Conservation (phyloP, 2,329 filamentous ascomycete species). For the Claviceps sp. region DNA sequence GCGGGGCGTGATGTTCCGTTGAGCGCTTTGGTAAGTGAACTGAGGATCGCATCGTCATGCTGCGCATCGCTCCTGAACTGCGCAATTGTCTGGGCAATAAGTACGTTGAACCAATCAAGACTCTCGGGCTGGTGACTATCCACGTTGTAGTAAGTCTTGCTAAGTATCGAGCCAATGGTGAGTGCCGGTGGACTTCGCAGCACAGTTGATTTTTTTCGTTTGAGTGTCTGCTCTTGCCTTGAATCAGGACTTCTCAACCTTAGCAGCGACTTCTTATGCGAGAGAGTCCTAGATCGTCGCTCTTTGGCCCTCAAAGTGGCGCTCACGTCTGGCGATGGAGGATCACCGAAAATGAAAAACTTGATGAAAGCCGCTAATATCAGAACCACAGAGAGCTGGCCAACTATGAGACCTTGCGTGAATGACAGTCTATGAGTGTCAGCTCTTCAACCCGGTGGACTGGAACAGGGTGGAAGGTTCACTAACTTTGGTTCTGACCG, state of each 20-base stretch:
- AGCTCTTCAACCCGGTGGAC: not conserved
- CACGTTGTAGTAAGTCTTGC: slow-evolving; percentile 96
- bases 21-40: slow-evolving; percentile 68
- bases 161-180: slow-evolving; percentile 85
- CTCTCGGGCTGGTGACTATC: slow-evolving; percentile 92
- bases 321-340: slow-evolving; percentile 69
- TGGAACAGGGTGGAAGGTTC: slow-evolving; percentile 3
- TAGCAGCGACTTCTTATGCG: slow-evolving; percentile 63
- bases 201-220: slow-evolving; percentile 57
- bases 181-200: slow-evolving; percentile 60
- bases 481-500: slow-evolving; percentile 34
- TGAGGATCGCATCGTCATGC: slow-evolving; percentile 79
- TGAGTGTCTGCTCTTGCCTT: slow-evolving; percentile 31
- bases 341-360: slow-evolving; percentile 98
- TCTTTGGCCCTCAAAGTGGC: slow-evolving; percentile 64
- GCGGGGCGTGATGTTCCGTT: slow-evolving; percentile 81
- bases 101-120: slow-evolving; percentile 96
- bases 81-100: slow-evolving; percentile 91
- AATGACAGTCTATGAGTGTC: slow-evolving; percentile 54
- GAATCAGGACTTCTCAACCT: slow-evolving; percentile 38
- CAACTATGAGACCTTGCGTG: slow-evolving; percentile 83
- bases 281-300: slow-evolving; percentile 57
- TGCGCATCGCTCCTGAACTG: slow-evolving; percentile 89
- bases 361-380: slow-evolving; percentile 93
- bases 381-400: slow-evolving; percentile 83